These are phyloP conservation scores for Sporothrix phasma DNA, from an alignment of 2,329 filamentous ascomycete genomes.

Conservation along the genomic window DNA sequence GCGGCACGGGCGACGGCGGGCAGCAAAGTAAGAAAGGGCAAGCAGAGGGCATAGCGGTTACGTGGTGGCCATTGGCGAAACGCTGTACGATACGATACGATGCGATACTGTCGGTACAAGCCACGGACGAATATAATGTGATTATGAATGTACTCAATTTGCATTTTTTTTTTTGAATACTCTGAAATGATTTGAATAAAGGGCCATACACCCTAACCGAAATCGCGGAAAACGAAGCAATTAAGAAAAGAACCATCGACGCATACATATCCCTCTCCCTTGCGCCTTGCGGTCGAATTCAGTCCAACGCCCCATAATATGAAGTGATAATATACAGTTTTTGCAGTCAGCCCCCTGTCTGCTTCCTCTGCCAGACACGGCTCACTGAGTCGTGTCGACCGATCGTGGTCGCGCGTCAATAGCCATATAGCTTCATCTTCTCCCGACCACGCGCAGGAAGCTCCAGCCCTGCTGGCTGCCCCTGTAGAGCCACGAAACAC, in stretches of 20 bases:
- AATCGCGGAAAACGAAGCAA: too few relatives aligned
- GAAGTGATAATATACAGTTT: not conserved
- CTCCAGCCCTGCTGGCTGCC: slow-evolving; percentile 14
- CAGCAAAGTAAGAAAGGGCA: slow-evolving; percentile 28
- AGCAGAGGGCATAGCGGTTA: slow-evolving; percentile 16
- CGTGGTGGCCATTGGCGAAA: not conserved
- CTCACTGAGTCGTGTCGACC: not conserved
- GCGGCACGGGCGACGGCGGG: slow-evolving; percentile 30
- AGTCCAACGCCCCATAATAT: not conserved
- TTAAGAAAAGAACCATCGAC: not conserved
- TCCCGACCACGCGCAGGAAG: slow-evolving; percentile 19
- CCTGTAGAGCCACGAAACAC: slow-evolving; percentile 12
- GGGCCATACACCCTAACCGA: too few relatives aligned
- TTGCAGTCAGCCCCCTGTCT: not conserved
- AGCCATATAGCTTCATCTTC: slow-evolving; percentile 16
- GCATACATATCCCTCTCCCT: not conserved
- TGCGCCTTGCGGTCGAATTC: not conserved
- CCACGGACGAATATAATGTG: not conserved
- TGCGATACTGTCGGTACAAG: too few relatives aligned
- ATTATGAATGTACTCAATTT: not conserved
- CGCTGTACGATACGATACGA: not conserved
- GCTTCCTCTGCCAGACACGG: too few relatives aligned
- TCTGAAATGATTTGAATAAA: too few relatives aligned
- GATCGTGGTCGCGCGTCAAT: not conserved
- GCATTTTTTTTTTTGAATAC: not conserved